Conservation (phyloP, 2,329 filamentous ascomycete genomes). For the Pseudogymnoascus sp. region DNA sequence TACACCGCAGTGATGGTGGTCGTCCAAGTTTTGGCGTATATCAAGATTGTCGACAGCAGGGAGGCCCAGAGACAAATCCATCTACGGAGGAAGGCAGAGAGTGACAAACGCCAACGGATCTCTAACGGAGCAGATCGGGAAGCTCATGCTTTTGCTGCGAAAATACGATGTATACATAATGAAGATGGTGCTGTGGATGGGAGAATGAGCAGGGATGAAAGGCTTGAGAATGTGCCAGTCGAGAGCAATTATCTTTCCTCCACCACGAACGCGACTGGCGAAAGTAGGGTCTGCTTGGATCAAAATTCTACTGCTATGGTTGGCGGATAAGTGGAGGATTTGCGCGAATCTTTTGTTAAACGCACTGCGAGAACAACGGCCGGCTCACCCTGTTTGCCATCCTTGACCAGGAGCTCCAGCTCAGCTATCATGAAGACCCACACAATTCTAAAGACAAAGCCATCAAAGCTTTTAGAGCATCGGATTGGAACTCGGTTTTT, state of each 20-base stretch:
- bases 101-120: constrained; percentile 11
- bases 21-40: constrained; percentile 29
- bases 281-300: background rate
- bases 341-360: background rate
- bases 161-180: background rate
- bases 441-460: background rate
- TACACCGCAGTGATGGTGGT: constrained; percentile 32
- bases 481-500: background rate
- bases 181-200: background rate
- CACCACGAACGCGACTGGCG: background rate
- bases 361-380: background rate
- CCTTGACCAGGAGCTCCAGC: background rate
- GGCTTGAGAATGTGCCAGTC: background rate
- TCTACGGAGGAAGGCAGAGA: constrained; percentile 17
- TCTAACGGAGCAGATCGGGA: background rate
- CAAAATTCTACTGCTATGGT: background rate
- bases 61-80: constrained; percentile 18
- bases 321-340: background rate
- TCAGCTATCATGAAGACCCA: background rate
- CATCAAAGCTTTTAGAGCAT: background rate
- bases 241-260: background rate
- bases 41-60: constrained; percentile 23
- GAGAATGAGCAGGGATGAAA: background rate
- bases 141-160: constrained; percentile 1
- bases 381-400: background rate